These are phyloP conservation scores for Candida awuae DNA, from an alignment of 805 yeast genomes.

Conservation along the genomic window DNA sequence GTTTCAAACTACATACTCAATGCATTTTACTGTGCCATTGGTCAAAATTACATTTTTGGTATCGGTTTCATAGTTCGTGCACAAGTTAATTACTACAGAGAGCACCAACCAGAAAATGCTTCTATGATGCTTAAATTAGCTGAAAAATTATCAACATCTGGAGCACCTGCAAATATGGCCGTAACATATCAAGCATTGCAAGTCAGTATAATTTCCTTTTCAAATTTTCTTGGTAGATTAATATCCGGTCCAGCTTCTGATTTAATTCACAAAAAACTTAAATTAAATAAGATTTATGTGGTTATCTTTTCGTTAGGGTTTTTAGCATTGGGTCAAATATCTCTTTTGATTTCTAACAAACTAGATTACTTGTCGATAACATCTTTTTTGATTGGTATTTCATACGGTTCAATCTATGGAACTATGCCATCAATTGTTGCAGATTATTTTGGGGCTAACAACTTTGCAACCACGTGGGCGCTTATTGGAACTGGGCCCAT, in stretches of 20 bases:
- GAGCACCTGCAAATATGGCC: constrained; percentile 28
- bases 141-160: neutral
- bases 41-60: constrained; percentile 65
- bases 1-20: constrained; percentile 47
- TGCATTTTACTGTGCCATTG: constrained; percentile 52
- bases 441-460: constrained; percentile 58
- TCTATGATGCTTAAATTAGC: constrained; percentile 4
- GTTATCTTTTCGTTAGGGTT: constrained; percentile 35
- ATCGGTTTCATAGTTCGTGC: constrained; percentile 65
- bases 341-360: constrained; percentile 33
- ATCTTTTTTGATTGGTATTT: constrained; percentile 50
- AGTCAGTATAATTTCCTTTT: constrained; percentile 57
- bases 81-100: constrained; percentile 26
- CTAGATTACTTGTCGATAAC: constrained; percentile 37
- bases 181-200: constrained; percentile 58
- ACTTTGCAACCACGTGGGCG: constrained; percentile 74
- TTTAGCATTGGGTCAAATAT: constrained; percentile 31
- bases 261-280: constrained; percentile 40
- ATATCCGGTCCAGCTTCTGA: constrained; percentile 62
- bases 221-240: constrained; percentile 59
- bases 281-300: constrained; percentile 61
- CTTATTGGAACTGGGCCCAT: constrained; percentile 65
- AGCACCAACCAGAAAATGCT: constrained; percentile 2
- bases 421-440: constrained; percentile 70
- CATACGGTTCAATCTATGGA: constrained; percentile 68